phyloP scores from a whole-genome alignment of 192 early-diverging fungal species.

The Gigaspora rosea region DNA sequence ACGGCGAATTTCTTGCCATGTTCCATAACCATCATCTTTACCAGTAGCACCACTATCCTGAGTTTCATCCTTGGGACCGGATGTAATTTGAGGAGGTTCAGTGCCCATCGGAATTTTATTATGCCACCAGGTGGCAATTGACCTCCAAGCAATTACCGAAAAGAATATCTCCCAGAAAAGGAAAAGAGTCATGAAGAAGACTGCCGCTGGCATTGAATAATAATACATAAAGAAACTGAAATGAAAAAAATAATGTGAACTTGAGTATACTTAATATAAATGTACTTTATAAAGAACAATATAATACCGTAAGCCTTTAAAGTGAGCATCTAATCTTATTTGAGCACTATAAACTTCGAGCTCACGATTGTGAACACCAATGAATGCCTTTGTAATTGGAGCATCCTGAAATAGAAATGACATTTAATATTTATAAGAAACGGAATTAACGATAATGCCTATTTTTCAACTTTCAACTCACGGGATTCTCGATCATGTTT shows the following conservation, averaged over 20 bases:
- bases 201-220: slow-evolving; percentile 45
- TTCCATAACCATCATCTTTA: not conserved
- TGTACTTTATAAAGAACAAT: not conserved
- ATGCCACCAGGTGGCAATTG: slow-evolving; percentile 39
- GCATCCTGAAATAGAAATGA: slow-evolving; percentile 18
- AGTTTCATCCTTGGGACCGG: not conserved
- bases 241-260: not conserved
- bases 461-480: slow-evolving; percentile 6
- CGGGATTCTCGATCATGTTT: slow-evolving; percentile 41
- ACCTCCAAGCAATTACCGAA: slow-evolving; percentile 51
- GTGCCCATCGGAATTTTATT: not conserved
- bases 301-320: slow-evolving; percentile 54
- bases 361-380: slow-evolving; percentile 45
- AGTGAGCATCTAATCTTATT: slow-evolving; percentile 56
- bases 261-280: not conserved
- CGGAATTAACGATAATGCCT: not conserved
- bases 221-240: slow-evolving; percentile 58
- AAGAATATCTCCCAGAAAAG: slow-evolving; percentile 52
- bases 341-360: slow-evolving; percentile 53
- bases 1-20: slow-evolving; percentile 5
- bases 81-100: not conserved
- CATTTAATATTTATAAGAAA: not conserved
- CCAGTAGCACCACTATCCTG: not conserved
- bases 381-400: slow-evolving; percentile 46
- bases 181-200: slow-evolving; percentile 48